Evolutionary conservation across 768 basidiomycete genomes (phyloP).

Genomic region (Agaricus blazei): DNA sequence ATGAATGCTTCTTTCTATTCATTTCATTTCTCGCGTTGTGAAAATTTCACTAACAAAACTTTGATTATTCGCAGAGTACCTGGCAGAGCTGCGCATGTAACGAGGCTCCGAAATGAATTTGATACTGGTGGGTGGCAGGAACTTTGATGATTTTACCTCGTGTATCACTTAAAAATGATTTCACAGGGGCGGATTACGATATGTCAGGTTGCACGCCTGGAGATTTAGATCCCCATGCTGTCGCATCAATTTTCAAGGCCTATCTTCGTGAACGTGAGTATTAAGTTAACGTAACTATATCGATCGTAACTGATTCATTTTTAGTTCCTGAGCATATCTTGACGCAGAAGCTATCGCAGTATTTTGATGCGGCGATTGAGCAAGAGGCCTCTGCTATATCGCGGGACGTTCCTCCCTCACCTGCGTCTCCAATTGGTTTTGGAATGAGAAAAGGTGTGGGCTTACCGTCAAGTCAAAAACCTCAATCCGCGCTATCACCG

Average conservation of each 20-base stretch:
- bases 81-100: conserved; percentile 78
- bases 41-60: conserved; percentile 6
- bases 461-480: conserved; percentile 35
- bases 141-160: conserved; percentile 2
- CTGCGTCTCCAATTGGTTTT: conserved; percentile 10
- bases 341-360: conserved; percentile 62
- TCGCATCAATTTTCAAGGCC: conserved; percentile 89
- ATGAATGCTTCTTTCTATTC: background rate
- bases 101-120: conserved; percentile 72
- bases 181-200: conserved; percentile 79
- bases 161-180: conserved; percentile 1
- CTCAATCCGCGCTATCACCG: conserved; percentile 21
- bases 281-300: conserved; percentile 1
- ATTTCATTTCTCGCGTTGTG: conserved; percentile 13
- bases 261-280: conserved; percentile 87
- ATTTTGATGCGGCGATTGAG: conserved; percentile 74
- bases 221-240: conserved; percentile 92
- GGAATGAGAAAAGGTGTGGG: conserved; percentile 13
- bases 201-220: conserved; percentile 73
- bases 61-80: conserved; percentile 50
- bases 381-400: conserved; percentile 43
- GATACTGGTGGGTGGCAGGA: conserved; percentile 52
- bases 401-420: conserved; percentile 10
- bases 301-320: conserved; percentile 3
- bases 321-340: conserved; percentile 85